Conservation (phyloP, 1,284 basidiomycete genomes). For the Ustilago trichophora region DNA sequence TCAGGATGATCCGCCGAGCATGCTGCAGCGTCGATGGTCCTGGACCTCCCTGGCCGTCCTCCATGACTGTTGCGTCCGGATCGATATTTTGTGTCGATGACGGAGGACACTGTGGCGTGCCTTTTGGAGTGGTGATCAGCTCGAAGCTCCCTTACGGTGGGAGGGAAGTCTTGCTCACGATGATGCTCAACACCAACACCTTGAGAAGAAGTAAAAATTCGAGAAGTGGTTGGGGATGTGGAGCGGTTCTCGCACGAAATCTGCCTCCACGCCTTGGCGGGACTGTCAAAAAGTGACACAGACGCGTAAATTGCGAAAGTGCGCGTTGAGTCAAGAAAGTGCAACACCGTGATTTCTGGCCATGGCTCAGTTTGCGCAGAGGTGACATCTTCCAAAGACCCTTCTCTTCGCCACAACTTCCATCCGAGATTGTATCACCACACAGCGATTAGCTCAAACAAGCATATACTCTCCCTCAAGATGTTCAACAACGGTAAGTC, state of each 20-base stretch:
- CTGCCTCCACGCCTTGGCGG: background rate
- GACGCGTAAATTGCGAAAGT: conserved; percentile 33
- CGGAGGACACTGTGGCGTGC: too few species aligned
- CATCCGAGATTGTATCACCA: background rate
- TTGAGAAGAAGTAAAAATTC: too few species aligned
- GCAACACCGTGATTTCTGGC: conserved; percentile 27
- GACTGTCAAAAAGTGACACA: conserved; percentile 17
- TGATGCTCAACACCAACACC: too few species aligned
- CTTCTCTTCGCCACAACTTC: conserved; percentile 4
- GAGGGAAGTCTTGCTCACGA: too few species aligned
- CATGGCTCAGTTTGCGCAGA: conserved; percentile 22
- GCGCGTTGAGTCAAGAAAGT: conserved; percentile 5
- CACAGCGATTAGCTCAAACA: background rate
- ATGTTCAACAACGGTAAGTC: conserved; percentile 51
- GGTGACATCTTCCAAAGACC: background rate
- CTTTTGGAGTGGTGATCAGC: too few species aligned
- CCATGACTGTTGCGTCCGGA: background rate
- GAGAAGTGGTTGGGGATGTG: too few species aligned
- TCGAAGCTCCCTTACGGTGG: too few species aligned
- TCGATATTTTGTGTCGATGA: background rate
- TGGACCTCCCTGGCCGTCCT: conserved; percentile 1
- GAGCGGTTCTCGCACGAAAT: conserved; percentile 22
- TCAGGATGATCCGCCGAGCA: conserved; percentile 21
- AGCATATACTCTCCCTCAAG: background rate
- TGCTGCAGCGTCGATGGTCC: conserved; percentile 27